phyloP scores from a whole-genome alignment of 768 basidiomycete genomes.

The Tylopilus vinaceipallidus region DNA sequence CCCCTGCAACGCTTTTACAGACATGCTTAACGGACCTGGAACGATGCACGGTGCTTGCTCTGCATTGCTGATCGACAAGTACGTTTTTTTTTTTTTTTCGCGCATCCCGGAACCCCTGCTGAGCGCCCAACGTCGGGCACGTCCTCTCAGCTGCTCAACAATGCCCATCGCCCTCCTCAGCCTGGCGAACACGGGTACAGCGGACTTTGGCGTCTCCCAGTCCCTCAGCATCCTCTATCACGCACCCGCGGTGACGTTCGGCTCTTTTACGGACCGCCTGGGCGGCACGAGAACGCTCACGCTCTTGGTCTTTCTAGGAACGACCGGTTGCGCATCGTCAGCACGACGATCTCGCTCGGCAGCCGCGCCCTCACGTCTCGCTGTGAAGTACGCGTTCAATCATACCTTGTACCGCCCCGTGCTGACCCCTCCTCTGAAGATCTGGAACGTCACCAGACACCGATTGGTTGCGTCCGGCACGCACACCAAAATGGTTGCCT shows the following conservation, averaged over 20 bases:
- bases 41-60: slow-evolving; percentile 56
- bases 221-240: slow-evolving; percentile 54
- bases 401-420: background rate
- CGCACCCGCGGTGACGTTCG: slow-evolving; percentile 50
- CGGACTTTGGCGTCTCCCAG: slow-evolving; percentile 44
- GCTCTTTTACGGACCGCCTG: background rate
- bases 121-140: no score
- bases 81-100: slow-evolving; percentile 11
- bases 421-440: slow-evolving; percentile 31
- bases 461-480: slow-evolving; percentile 54
- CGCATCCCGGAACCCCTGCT: background rate
- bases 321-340: slow-evolving; percentile 50
- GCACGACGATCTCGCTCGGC: slow-evolving; percentile 50
- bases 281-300: background rate
- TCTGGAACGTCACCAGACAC: slow-evolving; percentile 54
- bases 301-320: slow-evolving; percentile 31
- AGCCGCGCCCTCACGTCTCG: slow-evolving; percentile 45
- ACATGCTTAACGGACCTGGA: slow-evolving; percentile 53
- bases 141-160: slow-evolving; percentile 55
- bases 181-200: slow-evolving; percentile 28
- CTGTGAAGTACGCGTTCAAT: slow-evolving; percentile 41
- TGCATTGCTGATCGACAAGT: slow-evolving; percentile 54
- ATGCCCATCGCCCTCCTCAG: slow-evolving; percentile 40
- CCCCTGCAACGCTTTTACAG: no score
- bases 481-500: slow-evolving; percentile 55